Base-by-base conservation (phyloP, 75 land plant genomes). In the Cryptomeria japonica region DNA sequence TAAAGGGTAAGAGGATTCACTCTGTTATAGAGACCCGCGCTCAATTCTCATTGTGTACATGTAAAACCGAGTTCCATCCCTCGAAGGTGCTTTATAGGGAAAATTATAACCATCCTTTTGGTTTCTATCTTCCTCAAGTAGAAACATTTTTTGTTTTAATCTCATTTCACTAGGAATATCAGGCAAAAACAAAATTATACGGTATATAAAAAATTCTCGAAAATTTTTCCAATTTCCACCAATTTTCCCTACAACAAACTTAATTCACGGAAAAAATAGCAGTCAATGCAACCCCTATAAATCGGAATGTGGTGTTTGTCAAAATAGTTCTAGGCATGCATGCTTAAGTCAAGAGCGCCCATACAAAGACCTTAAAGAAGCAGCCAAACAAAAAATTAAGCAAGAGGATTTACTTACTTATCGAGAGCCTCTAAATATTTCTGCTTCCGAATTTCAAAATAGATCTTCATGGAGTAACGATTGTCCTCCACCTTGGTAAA, bases 381-480 rank as follows among this genome's bases (percentile, higher is more conserved):
- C 28, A 87, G 25, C n/a, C n/a, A 83, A 19, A 88, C 34, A 34
- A 19, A 14, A 39, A n/a, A n/a, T n/a, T 42, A 19, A 39, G 68
- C 19, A 79, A 16, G 19, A 34, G 2, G 28, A 75, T 76, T 14
- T 38, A 31, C 90, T 86, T 84, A 92, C 93, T 90, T 92, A 51
- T 92, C 93, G 89, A 92, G 51, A 3, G 93, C 93, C 80, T 92
- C 93, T 25, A 92, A 92, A 79, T 92, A 92, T 75, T 92, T 92
- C 84, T 92, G 93, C 88, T 92, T 92, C 38, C 93, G 89, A 7
- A 92, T 92, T 41, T 92, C 93, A 75, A 92, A 92, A 87, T 90
- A 92, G 46, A 92, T 92, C 91, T 92, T 92, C 93, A 92, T 92
- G 44, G 93, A 92, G 78, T 92, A 92, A 55, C 93, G 93, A 79